Base-by-base conservation (phyloP, 805 yeast genomes). In the Zygoascus bituminiphila region DNA sequence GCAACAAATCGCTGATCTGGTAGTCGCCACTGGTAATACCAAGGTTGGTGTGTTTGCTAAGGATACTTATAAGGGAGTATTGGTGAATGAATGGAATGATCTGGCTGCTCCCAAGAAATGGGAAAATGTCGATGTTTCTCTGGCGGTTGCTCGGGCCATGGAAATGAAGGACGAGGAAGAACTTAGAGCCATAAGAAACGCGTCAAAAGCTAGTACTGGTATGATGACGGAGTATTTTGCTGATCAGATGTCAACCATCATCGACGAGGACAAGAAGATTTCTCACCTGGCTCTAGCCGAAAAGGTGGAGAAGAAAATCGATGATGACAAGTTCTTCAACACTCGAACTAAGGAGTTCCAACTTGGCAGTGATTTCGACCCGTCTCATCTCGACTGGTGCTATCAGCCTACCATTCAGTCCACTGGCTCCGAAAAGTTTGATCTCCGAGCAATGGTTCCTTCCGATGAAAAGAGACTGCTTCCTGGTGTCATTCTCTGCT, bases 371-470 rank as follows among this genome's bases (percentile, higher is more conserved):
- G 91, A 84, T 47, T 83, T 88, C 52, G 95, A 88, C 59, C 71
- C 82, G 4, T 79, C 78, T 52, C 77, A 79, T 54, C 68, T 91
- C 19, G 98, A 91, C 63, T 91, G 97, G 96, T 85, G 95, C 55
- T 88, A 86, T 65, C 79, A 88, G 48, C 97, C 98, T 24, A 85
- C 88, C 46, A 76, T 88, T 46, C 95, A 88, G 68, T 83, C 94
- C 57, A 95, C 95, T 47, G 88, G 87, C 31, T 38, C 44, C n/a
- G 49, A 42, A n/a, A 79, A 80, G 48, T 89, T 81, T 61, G 95
- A 88, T 64, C 71, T 89, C 60, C 81, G 76, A 58, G 89, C 94
- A 39, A 81, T 91, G 49, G 95, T 95, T 1, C 78, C 81, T 49
- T 82, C 95, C 1, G 77, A 78, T 46, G 75, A 78, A 51, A 78